Evolutionary conservation across 495 filamentous ascomycete genomes (phyloP), one percentile per base, ranked within the genome.

Genomic region (Penicillium fimorum): DNA sequence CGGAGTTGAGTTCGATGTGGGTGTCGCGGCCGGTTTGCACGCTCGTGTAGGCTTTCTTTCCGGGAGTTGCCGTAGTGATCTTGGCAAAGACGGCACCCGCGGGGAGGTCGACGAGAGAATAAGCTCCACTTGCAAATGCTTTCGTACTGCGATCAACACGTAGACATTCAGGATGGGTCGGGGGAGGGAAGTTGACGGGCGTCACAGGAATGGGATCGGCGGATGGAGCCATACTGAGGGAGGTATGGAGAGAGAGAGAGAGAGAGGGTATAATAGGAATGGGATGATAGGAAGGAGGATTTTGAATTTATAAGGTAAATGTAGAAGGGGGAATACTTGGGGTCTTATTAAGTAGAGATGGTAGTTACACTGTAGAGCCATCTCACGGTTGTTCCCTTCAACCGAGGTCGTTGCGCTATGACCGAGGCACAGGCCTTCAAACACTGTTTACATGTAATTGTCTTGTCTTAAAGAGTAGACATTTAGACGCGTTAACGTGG

Each of bases 1-100:
- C 88, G 57, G 80, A 85, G 73, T 91, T 90, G 37, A 91, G 77
- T 66, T 90, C 83, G 67, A 90, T 77, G 71, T 91, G 87, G 53
- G 70, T 73, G 65, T 84, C 68, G 40, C 60, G 68, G 29, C 81
- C 81, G 30, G 80, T 82, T 66, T 91, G 88, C 18, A 91, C 87
- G 13, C 82, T 87, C 12, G 84, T 83, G 69, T 89, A 90, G 22
- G 87, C 86, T 12, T 85, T 79, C 47, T 77, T 80, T 13, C 67
- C 58, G 7, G 83, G 83, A 56, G 84, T 87, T 12, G 82, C 81
- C 22, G 56, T 65, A 46, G 69, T 70, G 63, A 78, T 76, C n/a
- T 67, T 66, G 48, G 84, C 77, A 65, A 85, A 74, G 53, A 89
- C 40, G 76, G 68, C 81, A 55, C 84, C 87, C 5, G 87, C 81